A percentile compares a stretch with the other conserved stretches of the same genome.
phyloP scores from a whole-genome alignment of 352 stramenopile genomes.

The Peronospora farinosa region DNA sequence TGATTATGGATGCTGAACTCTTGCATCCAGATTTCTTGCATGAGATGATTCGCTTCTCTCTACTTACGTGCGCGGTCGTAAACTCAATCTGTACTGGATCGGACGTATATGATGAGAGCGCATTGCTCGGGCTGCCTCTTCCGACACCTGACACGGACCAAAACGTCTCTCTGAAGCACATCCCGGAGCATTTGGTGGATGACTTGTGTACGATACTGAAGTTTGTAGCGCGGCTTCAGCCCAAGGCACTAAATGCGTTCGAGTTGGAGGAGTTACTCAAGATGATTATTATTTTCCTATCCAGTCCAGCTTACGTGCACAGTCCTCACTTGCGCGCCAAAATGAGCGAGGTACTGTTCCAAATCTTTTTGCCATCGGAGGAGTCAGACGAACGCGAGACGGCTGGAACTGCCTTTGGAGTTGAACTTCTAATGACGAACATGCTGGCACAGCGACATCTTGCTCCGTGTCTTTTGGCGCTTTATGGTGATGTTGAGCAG shows the following conservation, averaged over 20 bases:
- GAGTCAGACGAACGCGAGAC: slow-evolving; percentile 75
- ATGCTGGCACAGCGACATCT: slow-evolving; percentile 78
- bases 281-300: slow-evolving; percentile 90
- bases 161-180: slow-evolving; percentile 52
- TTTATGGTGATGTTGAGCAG: slow-evolving; percentile 98
- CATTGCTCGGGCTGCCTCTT: slow-evolving; percentile 34
- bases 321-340: slow-evolving; percentile 93
- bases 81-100: slow-evolving; percentile 45
- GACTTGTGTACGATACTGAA: slow-evolving; percentile 91
- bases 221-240: slow-evolving; percentile 84
- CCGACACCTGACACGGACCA: slow-evolving; percentile 22
- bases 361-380: slow-evolving; percentile 91
- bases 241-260: slow-evolving; percentile 77
- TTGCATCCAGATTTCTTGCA: slow-evolving; percentile 74
- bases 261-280: slow-evolving; percentile 86
- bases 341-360: slow-evolving; percentile 94
- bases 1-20: slow-evolving; percentile 74
- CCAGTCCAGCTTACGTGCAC: slow-evolving; percentile 76
- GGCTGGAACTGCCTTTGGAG: slow-evolving; percentile 38
- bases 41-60: slow-evolving; percentile 64
- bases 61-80: slow-evolving; percentile 59
- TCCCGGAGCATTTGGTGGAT: slow-evolving; percentile 95
- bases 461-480: slow-evolving; percentile 91
- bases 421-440: slow-evolving; percentile 62
- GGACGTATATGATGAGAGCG: slow-evolving; percentile 11